A percentile compares a stretch with the other conserved stretches of the same genome.
phyloP scores from a whole-genome alignment of 2,329 filamentous ascomycete species.

The Aureobasidium subglaciale region DNA sequence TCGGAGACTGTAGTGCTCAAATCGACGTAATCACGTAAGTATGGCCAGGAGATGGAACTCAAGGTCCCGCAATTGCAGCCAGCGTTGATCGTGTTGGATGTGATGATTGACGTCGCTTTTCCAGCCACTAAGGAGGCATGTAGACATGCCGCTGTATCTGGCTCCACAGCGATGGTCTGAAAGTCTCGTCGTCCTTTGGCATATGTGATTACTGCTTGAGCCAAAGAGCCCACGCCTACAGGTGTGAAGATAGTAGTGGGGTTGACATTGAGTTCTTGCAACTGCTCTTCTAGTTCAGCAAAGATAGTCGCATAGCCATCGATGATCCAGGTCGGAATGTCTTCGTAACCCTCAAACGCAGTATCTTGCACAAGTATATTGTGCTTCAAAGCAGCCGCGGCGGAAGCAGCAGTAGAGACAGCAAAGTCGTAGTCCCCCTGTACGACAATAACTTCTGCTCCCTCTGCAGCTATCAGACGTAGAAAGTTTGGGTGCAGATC shows the following conservation, averaged over 20 bases:
- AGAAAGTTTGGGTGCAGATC: conserved; percentile 50
- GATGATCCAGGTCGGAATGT: conserved; percentile 65
- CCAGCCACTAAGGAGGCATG: conserved; percentile 47
- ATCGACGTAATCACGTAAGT: conserved; percentile 53
- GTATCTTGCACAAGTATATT: conserved; percentile 62
- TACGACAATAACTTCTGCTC: conserved; percentile 49
- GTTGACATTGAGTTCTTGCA: conserved; percentile 33
- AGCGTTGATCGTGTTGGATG: conserved; percentile 61
- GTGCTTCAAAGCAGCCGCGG: conserved; percentile 33
- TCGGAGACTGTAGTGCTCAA: conserved; percentile 56
- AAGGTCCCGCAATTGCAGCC: conserved; percentile 68
- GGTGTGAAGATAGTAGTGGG: conserved; percentile 53
- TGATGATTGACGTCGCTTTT: conserved; percentile 44
- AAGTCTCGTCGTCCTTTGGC: conserved; percentile 44
- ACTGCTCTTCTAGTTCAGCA: conserved; percentile 57
- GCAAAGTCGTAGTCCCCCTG: conserved; percentile 59
- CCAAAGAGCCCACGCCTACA: conserved; percentile 66
- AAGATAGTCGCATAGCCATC: conserved; percentile 73
- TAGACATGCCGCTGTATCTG: conserved; percentile 57
- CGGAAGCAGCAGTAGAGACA: conserved; percentile 31
- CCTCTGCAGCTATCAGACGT: conserved; percentile 53
- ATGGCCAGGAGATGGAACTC: conserved; percentile 57
- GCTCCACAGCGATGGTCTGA: conserved; percentile 60
- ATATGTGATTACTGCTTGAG: conserved; percentile 60
- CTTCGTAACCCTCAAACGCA: conserved; percentile 58